These are phyloP conservation scores for Lactifluus subvellereus DNA, from an alignment of 768 basidiomycete genomes.

Conservation along the genomic window DNA sequence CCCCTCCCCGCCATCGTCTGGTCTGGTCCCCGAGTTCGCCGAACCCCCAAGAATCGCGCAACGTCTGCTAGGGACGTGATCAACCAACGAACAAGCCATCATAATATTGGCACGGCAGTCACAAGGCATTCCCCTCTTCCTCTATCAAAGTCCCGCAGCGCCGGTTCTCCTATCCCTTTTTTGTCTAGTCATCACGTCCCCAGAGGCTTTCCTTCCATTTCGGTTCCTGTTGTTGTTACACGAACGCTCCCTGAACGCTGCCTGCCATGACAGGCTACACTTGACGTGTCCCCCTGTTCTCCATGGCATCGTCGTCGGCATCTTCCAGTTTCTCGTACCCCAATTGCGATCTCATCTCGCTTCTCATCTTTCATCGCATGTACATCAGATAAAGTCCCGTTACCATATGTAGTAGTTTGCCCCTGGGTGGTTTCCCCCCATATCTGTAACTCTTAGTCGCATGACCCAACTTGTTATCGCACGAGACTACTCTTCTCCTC, in stretches of 20 bases:
- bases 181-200: constrained; percentile 1
- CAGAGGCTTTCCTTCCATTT: neutral
- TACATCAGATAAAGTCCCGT: neutral
- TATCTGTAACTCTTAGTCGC: neutral
- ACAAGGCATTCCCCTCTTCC: neutral
- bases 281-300: constrained; percentile 12
- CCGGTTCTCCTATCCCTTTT: neutral
- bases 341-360: neutral
- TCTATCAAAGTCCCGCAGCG: neutral
- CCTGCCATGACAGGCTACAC: constrained; percentile 1
- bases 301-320: neutral
- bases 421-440: neutral
- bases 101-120: neutral
- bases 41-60: neutral
- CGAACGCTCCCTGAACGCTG: neutral
- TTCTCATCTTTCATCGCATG: neutral
- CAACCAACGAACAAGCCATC: neutral
- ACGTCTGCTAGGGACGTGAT: neutral
- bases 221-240: neutral
- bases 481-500: too few relatives aligned
- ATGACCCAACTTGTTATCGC: neutral
- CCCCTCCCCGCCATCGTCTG: neutral
- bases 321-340: neutral
- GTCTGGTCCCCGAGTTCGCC: neutral
- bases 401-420: neutral